phyloP scores from a whole-genome alignment of 352 stramenopile genomes.

The Globisporangium acanthophoron region DNA sequence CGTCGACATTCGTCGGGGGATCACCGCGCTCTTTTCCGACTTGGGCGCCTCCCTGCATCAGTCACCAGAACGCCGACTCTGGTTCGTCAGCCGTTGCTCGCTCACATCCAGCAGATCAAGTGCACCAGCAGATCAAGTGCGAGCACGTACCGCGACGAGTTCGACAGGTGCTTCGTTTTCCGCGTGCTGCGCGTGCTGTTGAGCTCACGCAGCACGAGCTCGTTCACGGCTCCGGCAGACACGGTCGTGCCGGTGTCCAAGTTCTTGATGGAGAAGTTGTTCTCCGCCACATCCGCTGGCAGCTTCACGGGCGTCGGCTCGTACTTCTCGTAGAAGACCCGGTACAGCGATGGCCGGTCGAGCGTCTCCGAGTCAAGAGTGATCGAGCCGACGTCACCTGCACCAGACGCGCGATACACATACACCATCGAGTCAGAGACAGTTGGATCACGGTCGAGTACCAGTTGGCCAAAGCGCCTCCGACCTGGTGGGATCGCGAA shows the following conservation, averaged over 20 bases:
- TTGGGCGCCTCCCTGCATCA: constrained; percentile 40
- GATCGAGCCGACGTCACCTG: constrained; percentile 67
- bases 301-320: constrained; percentile 63
- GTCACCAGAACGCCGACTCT: neutral
- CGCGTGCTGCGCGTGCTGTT: constrained; percentile 40
- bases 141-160: constrained; percentile 41
- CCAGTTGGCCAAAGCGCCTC: neutral
- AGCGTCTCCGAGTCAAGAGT: constrained; percentile 80
- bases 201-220: constrained; percentile 69
- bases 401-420: neutral
- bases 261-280: constrained; percentile 75
- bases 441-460: neutral
- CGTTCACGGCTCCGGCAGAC: constrained; percentile 72
- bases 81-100: neutral
- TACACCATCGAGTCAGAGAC: neutral
- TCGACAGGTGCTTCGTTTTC: constrained; percentile 53
- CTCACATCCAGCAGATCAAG: neutral
- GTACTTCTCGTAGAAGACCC: constrained; percentile 87
- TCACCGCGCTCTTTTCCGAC: constrained; percentile 36
- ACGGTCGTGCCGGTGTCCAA: constrained; percentile 74
- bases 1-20: constrained; percentile 53
- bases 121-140: neutral
- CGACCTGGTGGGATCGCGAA: constrained; percentile 73
- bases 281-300: constrained; percentile 46
- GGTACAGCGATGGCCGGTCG: constrained; percentile 72